Conservation (phyloP, 2,329 filamentous ascomycete genomes). For the Zopfia rhizophila region DNA sequence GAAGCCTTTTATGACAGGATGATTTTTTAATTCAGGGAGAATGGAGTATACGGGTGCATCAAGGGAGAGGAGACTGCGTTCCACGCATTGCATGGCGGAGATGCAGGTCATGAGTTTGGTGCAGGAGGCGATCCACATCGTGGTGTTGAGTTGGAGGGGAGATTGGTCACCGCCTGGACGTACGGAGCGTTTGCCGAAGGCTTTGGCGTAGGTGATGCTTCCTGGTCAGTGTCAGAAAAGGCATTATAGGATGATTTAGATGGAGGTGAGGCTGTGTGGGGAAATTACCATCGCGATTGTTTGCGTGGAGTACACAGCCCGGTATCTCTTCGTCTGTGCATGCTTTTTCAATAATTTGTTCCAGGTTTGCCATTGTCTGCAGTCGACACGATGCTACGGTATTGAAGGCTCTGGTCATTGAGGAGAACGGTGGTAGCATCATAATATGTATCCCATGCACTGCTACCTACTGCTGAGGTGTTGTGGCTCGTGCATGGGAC, state of each 20-base stretch:
- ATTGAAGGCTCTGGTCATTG: too few relatives aligned
- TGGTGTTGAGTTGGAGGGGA: slow-evolving; percentile 34
- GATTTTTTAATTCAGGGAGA: slow-evolving; percentile 44
- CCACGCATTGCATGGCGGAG: slow-evolving; percentile 47
- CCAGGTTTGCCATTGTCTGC: slow-evolving; percentile 31
- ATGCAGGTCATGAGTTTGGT: slow-evolving; percentile 53
- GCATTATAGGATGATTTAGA: background rate
- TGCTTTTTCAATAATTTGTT: slow-evolving; percentile 34
- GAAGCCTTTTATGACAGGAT: slow-evolving; percentile 38
- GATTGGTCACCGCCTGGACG: slow-evolving; percentile 27
- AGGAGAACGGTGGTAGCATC: too few relatives aligned
- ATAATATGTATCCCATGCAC: too few relatives aligned
- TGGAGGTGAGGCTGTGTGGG: background rate
- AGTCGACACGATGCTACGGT: too few relatives aligned
- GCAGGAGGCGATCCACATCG: slow-evolving; percentile 53
- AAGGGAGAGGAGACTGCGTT: slow-evolving; percentile 42
- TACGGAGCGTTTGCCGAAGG: slow-evolving; percentile 46
- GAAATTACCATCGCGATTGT: slow-evolving; percentile 36
- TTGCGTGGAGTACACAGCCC: slow-evolving; percentile 35
- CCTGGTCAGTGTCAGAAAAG: slow-evolving; percentile 30
- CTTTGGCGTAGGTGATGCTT: slow-evolving; percentile 48
- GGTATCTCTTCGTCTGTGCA: slow-evolving; percentile 34
- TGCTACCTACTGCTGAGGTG: too few relatives aligned
- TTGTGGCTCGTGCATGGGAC: too few relatives aligned
- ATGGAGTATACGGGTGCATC: slow-evolving; percentile 44